Evolutionary conservation across 345 rosid genomes (phyloP), one percentile per base, ranked within the genome.

Genomic region (Aquilaria yunnanensis): DNA sequence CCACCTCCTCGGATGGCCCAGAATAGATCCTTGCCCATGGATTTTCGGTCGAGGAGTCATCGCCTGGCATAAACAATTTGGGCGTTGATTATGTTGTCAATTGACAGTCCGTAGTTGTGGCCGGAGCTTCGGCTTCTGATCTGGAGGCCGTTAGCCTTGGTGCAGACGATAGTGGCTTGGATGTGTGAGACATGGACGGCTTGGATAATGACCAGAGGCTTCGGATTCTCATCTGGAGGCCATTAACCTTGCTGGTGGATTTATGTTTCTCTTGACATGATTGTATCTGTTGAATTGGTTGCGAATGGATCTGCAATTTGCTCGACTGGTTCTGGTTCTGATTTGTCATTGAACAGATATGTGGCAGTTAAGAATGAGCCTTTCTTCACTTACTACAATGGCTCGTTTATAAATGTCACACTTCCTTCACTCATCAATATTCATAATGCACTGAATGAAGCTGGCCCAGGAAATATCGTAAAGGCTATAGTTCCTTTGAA

Each of bases 331-430:
- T 51, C 16, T 14, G 4, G 23, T 41, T 37, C 67, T 67, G 59
- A 33, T 57, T 54, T 2, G 16, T 41, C 9, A 45, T 66, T 73
- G 60, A 53, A 61, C 80, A 90, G 95, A 66, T 90, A 82, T 41
- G 95, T 89, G 0, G 94, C 88, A 4, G 91, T 89, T 10, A 91
- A 94, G 32, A 86, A 89, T 52, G 94, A 87, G 61, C 97, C 95
- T 48, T 90, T 90, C 66, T 82, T 87, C 29, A 64, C 71, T 31
- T 6, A 90, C 12, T 87, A 85, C 69, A 87, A 87, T 23, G 83
- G 80, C 30, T 64, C 92, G 16, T 90, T 77, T 75, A 8, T 81
- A 31, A 83, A 85, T 57, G 30, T 57, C 58, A 90, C 95, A 23
- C 72, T 80, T 33, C 90, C 95, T 53, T 95, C 95, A 43, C 90